A percentile compares a stretch with the other conserved stretches of the same genome.
Conservation (phyloP, 2,329 filamentous ascomycete genomes). For the Trichoderma endophyticum region DNA sequence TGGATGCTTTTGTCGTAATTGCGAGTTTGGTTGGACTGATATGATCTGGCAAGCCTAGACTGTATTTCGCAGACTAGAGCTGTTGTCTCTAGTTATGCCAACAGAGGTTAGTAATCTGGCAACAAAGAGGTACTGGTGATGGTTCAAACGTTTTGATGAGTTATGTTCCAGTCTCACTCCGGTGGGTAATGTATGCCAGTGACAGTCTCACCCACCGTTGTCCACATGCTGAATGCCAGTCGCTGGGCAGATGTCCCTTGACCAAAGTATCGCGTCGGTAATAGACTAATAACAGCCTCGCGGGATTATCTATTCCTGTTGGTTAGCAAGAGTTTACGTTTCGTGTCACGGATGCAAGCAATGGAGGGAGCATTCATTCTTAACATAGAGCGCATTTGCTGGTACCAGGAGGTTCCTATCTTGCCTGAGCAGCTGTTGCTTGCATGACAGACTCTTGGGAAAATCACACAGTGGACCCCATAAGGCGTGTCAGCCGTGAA, state of each 20-base stretch:
- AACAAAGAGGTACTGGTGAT: background rate
- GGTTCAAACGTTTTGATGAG: background rate
- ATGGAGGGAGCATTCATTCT: background rate
- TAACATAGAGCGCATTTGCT: background rate
- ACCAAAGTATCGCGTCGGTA: background rate
- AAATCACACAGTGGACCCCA: background rate
- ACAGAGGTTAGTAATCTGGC: background rate
- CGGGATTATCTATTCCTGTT: background rate
- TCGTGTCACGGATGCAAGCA: background rate
- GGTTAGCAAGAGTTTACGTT: background rate
- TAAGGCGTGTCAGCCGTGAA: background rate
- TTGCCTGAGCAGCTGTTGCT: background rate
- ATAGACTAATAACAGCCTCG: background rate
- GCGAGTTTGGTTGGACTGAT: background rate
- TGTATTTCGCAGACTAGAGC: background rate
- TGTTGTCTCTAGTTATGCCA: background rate
- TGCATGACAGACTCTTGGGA: background rate
- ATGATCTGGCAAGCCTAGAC: background rate
- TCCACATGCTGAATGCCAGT: background rate
- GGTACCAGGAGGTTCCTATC: background rate
- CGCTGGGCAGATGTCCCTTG: background rate
- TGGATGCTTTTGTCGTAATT: background rate
- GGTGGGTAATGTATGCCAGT: background rate
- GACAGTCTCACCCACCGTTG: background rate
- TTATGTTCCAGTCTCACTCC: background rate